These are phyloP conservation scores for Penicillium sp. DNA, from an alignment of 2,329 filamentous ascomycete genomes.

Conservation along the genomic window DNA sequence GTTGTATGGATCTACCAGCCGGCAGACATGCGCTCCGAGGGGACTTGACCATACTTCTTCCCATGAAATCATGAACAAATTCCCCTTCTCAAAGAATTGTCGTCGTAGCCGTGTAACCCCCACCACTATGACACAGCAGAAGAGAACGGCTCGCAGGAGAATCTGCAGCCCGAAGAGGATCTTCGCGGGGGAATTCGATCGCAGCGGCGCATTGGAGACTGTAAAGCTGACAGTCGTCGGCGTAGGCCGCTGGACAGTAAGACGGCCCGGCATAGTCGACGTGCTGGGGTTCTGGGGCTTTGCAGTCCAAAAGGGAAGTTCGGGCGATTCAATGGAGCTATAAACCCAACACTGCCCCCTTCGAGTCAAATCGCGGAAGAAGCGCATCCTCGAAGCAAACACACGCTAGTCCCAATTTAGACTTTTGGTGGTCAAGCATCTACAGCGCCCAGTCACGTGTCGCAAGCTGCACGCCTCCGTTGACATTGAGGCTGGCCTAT, in stretches of 20 bases:
- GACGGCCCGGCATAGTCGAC: slow-evolving; percentile 60
- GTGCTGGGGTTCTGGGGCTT: neutral
- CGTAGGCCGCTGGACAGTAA: slow-evolving; percentile 59
- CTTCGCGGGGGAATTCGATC: slow-evolving; percentile 50
- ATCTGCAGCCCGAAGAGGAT: slow-evolving; percentile 48
- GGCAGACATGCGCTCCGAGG: slow-evolving; percentile 36
- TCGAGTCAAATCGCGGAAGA: slow-evolving; percentile 6
- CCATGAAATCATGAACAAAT: slow-evolving; percentile 29
- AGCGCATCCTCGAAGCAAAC: slow-evolving; percentile 13
- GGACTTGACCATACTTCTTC: slow-evolving; percentile 37
- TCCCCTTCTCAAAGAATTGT: slow-evolving; percentile 30
- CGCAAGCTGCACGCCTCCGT: slow-evolving; percentile 14
- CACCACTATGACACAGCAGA: slow-evolving; percentile 43
- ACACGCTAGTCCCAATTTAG: slow-evolving; percentile 15
- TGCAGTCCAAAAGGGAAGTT: neutral
- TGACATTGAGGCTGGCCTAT: slow-evolving; percentile 21
- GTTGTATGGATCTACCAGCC: slow-evolving; percentile 41
- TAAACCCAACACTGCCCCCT: neutral
- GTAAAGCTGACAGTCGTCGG: slow-evolving; percentile 91
- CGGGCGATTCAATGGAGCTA: slow-evolving; percentile 7
- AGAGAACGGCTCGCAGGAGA: slow-evolving; percentile 48
- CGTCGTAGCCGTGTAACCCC: slow-evolving; percentile 37
- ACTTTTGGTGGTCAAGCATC: slow-evolving; percentile 1
- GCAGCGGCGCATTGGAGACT: slow-evolving; percentile 73
- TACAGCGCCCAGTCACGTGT: slow-evolving; percentile 29